phyloP scores from a whole-genome alignment of 805 yeast species.

The Vanderwaltozyma verrucispora region DNA sequence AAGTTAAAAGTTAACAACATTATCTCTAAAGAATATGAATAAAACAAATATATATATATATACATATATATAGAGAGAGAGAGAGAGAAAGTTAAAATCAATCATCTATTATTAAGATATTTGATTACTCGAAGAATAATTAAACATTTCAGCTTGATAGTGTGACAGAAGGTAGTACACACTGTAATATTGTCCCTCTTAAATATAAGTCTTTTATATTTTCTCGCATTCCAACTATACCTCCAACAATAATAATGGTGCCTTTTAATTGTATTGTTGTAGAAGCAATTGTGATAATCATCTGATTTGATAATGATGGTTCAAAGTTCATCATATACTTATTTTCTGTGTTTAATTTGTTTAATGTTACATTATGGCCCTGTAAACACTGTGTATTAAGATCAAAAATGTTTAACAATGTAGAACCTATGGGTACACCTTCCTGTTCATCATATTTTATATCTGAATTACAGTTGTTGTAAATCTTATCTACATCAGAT shows the following conservation, averaged over 20 bases:
- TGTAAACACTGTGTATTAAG: conserved; percentile 15
- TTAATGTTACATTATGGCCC: conserved; percentile 5
- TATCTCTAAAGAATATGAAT: too few species aligned
- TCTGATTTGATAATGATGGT: not conserved
- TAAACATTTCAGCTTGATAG: conserved; percentile 9
- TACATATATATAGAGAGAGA: too few species aligned
- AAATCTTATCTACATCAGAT: conserved; percentile 14
- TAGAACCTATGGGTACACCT: not conserved
- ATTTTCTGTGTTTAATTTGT: not conserved
- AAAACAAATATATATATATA: too few species aligned
- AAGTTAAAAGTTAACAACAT: too few species aligned
- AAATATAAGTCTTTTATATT: conserved; percentile 10
- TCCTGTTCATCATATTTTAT: not conserved
- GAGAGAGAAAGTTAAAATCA: too few species aligned
- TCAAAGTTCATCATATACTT: not conserved
- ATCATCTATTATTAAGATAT: too few species aligned
- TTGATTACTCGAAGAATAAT: too few species aligned
- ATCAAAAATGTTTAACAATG: conserved; percentile 15
- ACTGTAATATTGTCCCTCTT: conserved; percentile 23
- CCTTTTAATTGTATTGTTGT: conserved; percentile 14
- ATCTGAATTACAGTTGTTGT: not conserved
- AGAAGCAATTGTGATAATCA: conserved; percentile 1
- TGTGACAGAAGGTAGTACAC: conserved; percentile 21
- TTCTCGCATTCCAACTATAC: conserved; percentile 12
- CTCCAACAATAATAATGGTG: conserved; percentile 20